phyloP scores from a whole-genome alignment of 371 early-diverging fungal genomes.

The Saksenaea oblongispora region DNA sequence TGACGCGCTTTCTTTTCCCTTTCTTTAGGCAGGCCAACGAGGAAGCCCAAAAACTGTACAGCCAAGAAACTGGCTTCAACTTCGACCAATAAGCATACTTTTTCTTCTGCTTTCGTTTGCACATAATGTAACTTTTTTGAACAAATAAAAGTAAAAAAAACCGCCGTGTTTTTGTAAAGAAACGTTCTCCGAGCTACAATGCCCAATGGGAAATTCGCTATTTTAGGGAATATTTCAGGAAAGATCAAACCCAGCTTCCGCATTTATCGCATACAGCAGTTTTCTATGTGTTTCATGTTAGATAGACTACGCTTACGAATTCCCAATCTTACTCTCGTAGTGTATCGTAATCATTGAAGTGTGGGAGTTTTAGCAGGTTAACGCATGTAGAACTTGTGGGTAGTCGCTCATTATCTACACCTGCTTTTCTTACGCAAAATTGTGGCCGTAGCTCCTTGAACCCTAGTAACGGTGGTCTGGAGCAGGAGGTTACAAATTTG shows the following conservation, averaged over 20 bases:
- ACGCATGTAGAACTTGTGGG: conserved; percentile 94
- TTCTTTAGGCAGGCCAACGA: conserved; percentile 24
- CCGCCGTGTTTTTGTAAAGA: no score
- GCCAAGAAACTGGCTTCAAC: conserved; percentile 14
- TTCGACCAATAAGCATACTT: background rate
- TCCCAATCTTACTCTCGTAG: conserved; percentile 54
- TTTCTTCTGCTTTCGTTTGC: background rate
- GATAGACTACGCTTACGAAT: background rate
- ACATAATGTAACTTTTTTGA: background rate
- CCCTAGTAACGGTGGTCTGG: conserved; percentile 90
- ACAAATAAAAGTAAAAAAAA: background rate
- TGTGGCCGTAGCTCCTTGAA: conserved; percentile 83
- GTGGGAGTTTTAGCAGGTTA: conserved; percentile 91
- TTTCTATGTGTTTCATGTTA: conserved; percentile 50
- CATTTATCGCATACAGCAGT: conserved; percentile 83
- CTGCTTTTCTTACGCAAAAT: conserved; percentile 76
- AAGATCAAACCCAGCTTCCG: conserved; percentile 91
- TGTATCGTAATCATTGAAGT: conserved; percentile 60
- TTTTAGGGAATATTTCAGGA: conserved; percentile 41
- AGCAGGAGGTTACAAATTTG: conserved; percentile 91
- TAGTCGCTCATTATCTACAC: conserved; percentile 57
- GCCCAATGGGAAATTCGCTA: background rate
- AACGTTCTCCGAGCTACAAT: no score
- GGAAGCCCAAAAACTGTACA: conserved; percentile 32
- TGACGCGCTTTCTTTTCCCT: background rate